Percentiles rank a stretch among this genome's conserved stretches.
These are phyloP conservation scores for Komagataella phaffii DNA, from an alignment of 805 yeast species.

Conservation along the genomic window DNA sequence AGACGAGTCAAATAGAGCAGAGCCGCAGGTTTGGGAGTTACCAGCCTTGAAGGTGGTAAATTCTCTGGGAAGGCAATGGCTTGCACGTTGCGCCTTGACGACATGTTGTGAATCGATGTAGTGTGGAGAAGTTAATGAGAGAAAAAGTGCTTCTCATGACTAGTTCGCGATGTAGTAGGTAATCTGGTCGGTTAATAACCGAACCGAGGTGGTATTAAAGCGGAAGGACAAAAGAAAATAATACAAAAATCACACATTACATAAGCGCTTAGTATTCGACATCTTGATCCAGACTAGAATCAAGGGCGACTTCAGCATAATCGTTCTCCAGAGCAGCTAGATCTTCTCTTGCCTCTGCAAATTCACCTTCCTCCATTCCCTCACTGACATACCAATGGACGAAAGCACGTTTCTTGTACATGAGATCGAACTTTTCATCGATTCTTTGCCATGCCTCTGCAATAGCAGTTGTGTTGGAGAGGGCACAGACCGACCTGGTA, in stretches of 20 bases:
- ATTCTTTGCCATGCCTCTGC: slow-evolving; percentile 94
- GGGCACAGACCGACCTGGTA: slow-evolving; percentile 85
- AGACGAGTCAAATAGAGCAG: slow-evolving; percentile 15
- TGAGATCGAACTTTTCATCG: slow-evolving; percentile 83
- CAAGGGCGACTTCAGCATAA: slow-evolving; percentile 41
- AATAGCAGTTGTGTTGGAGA: slow-evolving; percentile 86
- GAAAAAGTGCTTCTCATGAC: neutral
- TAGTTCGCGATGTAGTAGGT: neutral
- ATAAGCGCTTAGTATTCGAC: neutral
- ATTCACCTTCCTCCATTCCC: slow-evolving; percentile 97
- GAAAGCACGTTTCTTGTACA: slow-evolving; percentile 91
- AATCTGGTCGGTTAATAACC: neutral
- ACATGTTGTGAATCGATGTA: neutral
- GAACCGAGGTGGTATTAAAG: neutral
- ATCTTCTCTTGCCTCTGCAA: slow-evolving; percentile 89
- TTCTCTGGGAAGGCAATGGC: slow-evolving; percentile 19
- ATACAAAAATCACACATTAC: neutral
- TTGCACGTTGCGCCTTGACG: neutral
- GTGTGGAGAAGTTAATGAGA: neutral
- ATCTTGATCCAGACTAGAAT: neutral
- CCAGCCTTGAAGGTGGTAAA: slow-evolving; percentile 2
- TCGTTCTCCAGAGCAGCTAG: slow-evolving; percentile 88
- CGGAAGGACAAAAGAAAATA: too few species aligned
- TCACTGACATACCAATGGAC: slow-evolving; percentile 97
- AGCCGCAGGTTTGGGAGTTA: slow-evolving; percentile 12